phyloP scores from a whole-genome alignment of 2,329 filamentous ascomycete species.

The Penicillium frequentans region DNA sequence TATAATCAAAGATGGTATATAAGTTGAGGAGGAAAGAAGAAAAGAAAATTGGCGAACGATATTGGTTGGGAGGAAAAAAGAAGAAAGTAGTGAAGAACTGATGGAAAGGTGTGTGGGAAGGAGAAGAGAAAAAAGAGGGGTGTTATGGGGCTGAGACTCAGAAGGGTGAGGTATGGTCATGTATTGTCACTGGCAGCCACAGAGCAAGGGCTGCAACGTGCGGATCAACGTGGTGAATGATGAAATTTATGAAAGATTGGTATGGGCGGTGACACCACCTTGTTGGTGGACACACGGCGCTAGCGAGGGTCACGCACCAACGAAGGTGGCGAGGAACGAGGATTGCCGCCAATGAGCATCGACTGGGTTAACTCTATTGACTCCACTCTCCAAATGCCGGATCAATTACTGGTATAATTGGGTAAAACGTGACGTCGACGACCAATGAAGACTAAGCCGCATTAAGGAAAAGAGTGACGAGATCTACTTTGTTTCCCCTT shows the following conservation, averaged over 20 bases:
- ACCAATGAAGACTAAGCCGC: conserved; percentile 10
- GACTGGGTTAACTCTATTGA: not conserved
- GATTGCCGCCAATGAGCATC: not conserved
- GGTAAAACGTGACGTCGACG: conserved; percentile 22
- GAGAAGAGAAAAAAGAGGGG: conserved; percentile 29
- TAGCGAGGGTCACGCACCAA: conserved; percentile 17
- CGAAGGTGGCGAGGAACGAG: conserved; percentile 15
- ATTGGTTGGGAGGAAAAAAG: conserved; percentile 20
- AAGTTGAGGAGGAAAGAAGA: conserved; percentile 24
- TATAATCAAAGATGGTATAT: conserved; percentile 15
- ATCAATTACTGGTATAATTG: conserved; percentile 4
- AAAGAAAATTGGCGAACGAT: conserved; percentile 21
- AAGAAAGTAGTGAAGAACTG: not conserved
- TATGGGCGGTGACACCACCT: not conserved
- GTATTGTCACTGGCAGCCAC: conserved; percentile 7
- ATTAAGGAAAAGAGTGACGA: conserved; percentile 1
- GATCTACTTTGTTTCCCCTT: conserved; percentile 1
- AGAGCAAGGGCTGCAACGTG: not conserved
- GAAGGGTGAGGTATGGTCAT: conserved; percentile 18
- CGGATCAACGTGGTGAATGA: not conserved
- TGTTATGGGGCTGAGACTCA: conserved; percentile 34
- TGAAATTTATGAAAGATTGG: not conserved
- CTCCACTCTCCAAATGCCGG: conserved; percentile 8
- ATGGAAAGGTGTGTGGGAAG: conserved; percentile 1
- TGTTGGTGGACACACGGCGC: not conserved